Conservation (phyloP, 495 filamentous ascomycete species). For the Hypoxylon lenormandii region DNA sequence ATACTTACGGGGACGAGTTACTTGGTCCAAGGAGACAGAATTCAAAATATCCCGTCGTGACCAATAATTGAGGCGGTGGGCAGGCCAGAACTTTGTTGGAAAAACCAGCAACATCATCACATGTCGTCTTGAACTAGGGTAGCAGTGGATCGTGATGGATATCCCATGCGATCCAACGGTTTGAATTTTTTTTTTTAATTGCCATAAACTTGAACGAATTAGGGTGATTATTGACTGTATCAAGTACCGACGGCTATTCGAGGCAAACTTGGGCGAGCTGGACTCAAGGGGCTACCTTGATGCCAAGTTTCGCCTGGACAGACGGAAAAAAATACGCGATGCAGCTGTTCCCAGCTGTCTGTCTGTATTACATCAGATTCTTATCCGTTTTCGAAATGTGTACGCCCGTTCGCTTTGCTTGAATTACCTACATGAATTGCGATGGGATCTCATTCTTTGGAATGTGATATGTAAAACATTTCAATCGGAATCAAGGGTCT, state of each 20-base stretch:
- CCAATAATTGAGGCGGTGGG: constrained; percentile 10
- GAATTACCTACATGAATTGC: constrained; percentile 31
- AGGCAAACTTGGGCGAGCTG: constrained; percentile 8
- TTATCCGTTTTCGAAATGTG: neutral
- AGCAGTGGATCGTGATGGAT: constrained; percentile 47
- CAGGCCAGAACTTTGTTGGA: constrained; percentile 39
- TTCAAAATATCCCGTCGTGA: constrained; percentile 3
- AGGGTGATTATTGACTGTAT: constrained; percentile 33
- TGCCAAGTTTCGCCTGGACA: neutral
- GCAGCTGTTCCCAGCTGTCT: constrained; percentile 14
- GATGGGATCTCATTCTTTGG: constrained; percentile 23
- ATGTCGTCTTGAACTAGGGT: constrained; percentile 41
- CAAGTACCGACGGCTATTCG: constrained; percentile 46
- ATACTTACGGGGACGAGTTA: constrained; percentile 41
- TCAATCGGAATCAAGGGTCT: constrained; percentile 21
- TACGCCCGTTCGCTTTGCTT: too few relatives aligned
- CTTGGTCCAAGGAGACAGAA: constrained; percentile 15
- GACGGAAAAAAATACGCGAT: neutral
- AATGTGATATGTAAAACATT: constrained; percentile 41
- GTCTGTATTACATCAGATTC: neutral
- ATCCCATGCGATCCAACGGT: constrained; percentile 43
- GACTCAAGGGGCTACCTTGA: neutral
- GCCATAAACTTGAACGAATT: constrained; percentile 26
- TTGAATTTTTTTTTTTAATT: constrained; percentile 36
- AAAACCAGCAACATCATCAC: constrained; percentile 41